Conservation (phyloP, 2,329 filamentous ascomycete genomes). For the Epichloe hybrida region DNA sequence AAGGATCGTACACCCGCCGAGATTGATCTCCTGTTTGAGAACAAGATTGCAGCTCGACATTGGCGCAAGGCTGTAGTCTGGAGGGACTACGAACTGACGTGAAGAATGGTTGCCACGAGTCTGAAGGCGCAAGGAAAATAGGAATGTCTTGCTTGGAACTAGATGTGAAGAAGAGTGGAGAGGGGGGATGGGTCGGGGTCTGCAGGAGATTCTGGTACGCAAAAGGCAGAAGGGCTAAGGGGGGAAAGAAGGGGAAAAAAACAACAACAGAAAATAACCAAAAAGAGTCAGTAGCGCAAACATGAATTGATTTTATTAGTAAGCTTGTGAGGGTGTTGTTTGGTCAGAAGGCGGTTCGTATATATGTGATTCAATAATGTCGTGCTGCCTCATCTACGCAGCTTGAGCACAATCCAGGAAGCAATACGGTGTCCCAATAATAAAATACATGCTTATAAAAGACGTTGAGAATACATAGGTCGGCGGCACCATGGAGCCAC, state of each 20-base stretch:
- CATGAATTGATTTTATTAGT: no score
- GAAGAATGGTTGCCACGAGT: neutral
- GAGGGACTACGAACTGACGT: neutral
- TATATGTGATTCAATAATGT: no score
- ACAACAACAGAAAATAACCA: no score
- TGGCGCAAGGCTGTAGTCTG: slow-evolving; percentile 6
- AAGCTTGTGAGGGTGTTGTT: no score
- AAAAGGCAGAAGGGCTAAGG: no score
- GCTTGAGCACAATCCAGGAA: slow-evolving; percentile 46
- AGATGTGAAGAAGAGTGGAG: neutral
- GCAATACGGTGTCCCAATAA: slow-evolving; percentile 57
- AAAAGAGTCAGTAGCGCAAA: no score
- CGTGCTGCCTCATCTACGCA: slow-evolving; percentile 8
- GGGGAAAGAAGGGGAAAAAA: no score
- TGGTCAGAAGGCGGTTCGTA: no score
- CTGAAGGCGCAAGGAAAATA: neutral
- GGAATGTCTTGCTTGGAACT: neutral
- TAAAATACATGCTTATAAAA: slow-evolving; percentile 84
- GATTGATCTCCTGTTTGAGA: slow-evolving; percentile 13
- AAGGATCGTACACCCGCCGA: slow-evolving; percentile 10
- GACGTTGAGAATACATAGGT: slow-evolving; percentile 49
- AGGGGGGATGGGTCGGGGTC: neutral
- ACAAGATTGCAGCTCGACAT: slow-evolving; percentile 10
- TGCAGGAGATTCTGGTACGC: no score
- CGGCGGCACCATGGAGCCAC: slow-evolving; percentile 67